Evolutionary conservation across 2,329 filamentous ascomycete genomes (phyloP).

Genomic region (Aspergillus piperis): DNA sequence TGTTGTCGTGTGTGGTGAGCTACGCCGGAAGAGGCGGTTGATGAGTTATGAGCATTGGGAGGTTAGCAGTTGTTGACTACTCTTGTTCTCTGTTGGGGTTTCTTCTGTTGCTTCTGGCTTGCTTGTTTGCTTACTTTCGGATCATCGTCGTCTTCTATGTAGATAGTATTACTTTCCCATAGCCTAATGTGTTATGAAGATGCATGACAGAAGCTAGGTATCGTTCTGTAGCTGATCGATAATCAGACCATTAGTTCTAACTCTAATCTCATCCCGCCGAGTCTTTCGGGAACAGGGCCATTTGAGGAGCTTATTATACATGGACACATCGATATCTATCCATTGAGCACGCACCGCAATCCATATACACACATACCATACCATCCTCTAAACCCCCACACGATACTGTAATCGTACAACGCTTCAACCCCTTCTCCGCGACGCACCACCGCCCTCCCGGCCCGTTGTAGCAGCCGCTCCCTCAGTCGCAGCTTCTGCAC

Average conservation of each 20-base stretch:
- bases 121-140: not conserved
- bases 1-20: no score
- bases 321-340: no score
- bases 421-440: not conserved
- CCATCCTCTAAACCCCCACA: no score
- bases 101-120: not conserved
- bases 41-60: not conserved
- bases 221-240: not conserved
- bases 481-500: constrained; percentile 26
- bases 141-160: not conserved
- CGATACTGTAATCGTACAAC: not conserved
- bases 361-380: no score
- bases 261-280: no score
- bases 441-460: constrained; percentile 31
- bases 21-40: not conserved
- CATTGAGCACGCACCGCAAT: not conserved
- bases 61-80: not conserved
- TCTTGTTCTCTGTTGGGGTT: constrained; percentile 3
- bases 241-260: no score
- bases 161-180: not conserved
- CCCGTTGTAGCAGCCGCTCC: constrained; percentile 28
- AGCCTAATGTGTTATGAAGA: not conserved
- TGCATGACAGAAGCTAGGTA: not conserved
- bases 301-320: no score
- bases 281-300: no score